Evolutionary conservation across 345 rosid species (phyloP), one percentile per base, ranked within the genome.

Genomic region (Sisymbrium altissimum): DNA sequence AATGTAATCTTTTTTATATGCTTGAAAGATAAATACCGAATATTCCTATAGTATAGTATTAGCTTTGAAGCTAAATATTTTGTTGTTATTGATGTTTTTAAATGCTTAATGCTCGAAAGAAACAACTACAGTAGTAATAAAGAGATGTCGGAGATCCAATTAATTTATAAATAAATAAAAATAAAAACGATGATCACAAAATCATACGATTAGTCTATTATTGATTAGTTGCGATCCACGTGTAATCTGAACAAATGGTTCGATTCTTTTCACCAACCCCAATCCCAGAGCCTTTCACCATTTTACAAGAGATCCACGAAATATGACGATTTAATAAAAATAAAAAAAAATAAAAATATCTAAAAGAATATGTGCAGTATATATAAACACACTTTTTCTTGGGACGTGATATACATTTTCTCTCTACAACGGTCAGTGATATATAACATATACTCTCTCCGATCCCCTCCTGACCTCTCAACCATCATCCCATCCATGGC

Each of bases 241-340:
- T 75, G 63, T 62, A 75, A 60, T 75, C n/a, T 39, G 17, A 9
- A 39, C 4, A 73, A 65, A 54, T 11, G 19, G 41, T 23, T 19
- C 8, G 3, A 48, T 38, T 21, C 73, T 67, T 75, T 75, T 75
- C 79, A 75, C 79, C 73, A 68, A 75, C 79, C 73, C 12, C 79
- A 75, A 36, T 35, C 15, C 32, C 2, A 7, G 2, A 9, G n/a
- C 56, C 21, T 43, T 27, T 18, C 70, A 66, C 46, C 45, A 19
- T 49, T n/a, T 49, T 49, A 18, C 70, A 36, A 40, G 63, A 68
- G 63, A 56, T 66, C 78, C 78, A 74, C 72, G 35, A 56, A 15
- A 33, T 9, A 19, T 44, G 17, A 66, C 6, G 12, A 38, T 56
- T 15, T 29, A 0, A 14, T 40, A 19, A 21, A 15, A 19, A 59